A percentile compares a stretch with the other conserved stretches of the same genome.
These are phyloP conservation scores for Mortierella sp. DNA, from an alignment of 371 early-diverging fungal species.

Conservation along the genomic window DNA sequence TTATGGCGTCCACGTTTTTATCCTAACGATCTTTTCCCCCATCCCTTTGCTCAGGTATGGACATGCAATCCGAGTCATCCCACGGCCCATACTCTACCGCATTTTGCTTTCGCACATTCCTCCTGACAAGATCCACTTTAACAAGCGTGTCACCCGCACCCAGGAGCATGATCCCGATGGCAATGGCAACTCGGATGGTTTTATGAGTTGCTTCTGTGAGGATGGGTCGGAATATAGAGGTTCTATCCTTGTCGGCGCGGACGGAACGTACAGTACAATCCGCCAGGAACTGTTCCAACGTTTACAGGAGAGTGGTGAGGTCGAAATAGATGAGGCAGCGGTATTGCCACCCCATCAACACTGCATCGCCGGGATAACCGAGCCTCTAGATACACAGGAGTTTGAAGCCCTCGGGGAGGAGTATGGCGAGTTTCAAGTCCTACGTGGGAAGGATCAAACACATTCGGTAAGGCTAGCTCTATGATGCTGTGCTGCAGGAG, in stretches of 20 bases:
- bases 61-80: slow-evolving; percentile 10
- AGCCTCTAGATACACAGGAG: slow-evolving; percentile 13
- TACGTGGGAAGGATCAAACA: slow-evolving; percentile 1
- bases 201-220: slow-evolving; percentile 12
- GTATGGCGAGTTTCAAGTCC: slow-evolving; percentile 8
- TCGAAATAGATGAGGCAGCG: neutral
- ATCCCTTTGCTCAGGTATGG: slow-evolving; percentile 4
- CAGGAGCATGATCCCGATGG: neutral
- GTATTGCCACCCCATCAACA: slow-evolving; percentile 8
- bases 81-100: neutral
- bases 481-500: no score
- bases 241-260: slow-evolving; percentile 21
- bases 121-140: slow-evolving; percentile 7
- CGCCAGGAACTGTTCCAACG: slow-evolving; percentile 10
- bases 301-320: neutral
- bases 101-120: slow-evolving; percentile 4
- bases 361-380: slow-evolving; percentile 17
- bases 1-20: no score
- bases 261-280: slow-evolving; percentile 17
- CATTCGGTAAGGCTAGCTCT: slow-evolving; percentile 20
- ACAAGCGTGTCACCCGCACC: slow-evolving; percentile 12
- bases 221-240: slow-evolving; percentile 15
- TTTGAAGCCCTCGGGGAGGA: slow-evolving; percentile 1
- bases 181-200: neutral
- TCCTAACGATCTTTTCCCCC: neutral